Evolutionary conservation across 2,329 filamentous ascomycete genomes (phyloP).

Genomic region (Fusarium humuli): DNA sequence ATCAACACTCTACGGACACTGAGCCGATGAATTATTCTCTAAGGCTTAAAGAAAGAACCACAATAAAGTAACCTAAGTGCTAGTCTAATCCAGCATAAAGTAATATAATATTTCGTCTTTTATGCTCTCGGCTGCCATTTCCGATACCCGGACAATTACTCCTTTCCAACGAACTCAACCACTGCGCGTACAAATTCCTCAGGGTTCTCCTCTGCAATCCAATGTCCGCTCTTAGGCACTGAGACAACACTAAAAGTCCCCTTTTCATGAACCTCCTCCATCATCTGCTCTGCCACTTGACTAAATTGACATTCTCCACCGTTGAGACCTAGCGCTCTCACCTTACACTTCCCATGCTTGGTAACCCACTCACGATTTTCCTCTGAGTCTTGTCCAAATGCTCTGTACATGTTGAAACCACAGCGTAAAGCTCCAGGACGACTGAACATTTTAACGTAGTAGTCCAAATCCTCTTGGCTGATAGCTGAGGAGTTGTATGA

Average conservation of each 20-base stretch:
- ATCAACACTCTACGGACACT: not conserved
- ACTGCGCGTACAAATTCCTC: slow-evolving; percentile 11
- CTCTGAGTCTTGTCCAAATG: slow-evolving; percentile 8
- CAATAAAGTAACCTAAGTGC: not conserved
- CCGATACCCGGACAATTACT: not conserved
- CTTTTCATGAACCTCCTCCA: slow-evolving; percentile 18
- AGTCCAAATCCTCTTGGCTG: slow-evolving; percentile 3
- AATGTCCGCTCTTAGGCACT: slow-evolving; percentile 21
- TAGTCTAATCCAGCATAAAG: not conserved
- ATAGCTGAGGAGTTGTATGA: slow-evolving; percentile 23
- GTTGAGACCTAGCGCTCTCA: slow-evolving; percentile 12
- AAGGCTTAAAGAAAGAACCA: too few species aligned
- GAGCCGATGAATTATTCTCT: too few species aligned
- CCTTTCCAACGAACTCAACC: slow-evolving; percentile 17
- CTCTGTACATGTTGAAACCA: slow-evolving; percentile 8
- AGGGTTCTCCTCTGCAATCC: slow-evolving; percentile 26
- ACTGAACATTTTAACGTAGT: slow-evolving; percentile 8
- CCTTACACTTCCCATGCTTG: slow-evolving; percentile 23
- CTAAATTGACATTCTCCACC: slow-evolving; percentile 18
- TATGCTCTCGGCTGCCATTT: not conserved
- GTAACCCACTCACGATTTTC: slow-evolving; percentile 31
- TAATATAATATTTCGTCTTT: not conserved
- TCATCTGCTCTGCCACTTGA: slow-evolving; percentile 22
- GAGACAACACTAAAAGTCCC: slow-evolving; percentile 10
- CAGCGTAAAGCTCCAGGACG: slow-evolving; percentile 3